Conservation (phyloP, 495 filamentous ascomycete species). For the Hyaloscypha hepaticicola region DNA sequence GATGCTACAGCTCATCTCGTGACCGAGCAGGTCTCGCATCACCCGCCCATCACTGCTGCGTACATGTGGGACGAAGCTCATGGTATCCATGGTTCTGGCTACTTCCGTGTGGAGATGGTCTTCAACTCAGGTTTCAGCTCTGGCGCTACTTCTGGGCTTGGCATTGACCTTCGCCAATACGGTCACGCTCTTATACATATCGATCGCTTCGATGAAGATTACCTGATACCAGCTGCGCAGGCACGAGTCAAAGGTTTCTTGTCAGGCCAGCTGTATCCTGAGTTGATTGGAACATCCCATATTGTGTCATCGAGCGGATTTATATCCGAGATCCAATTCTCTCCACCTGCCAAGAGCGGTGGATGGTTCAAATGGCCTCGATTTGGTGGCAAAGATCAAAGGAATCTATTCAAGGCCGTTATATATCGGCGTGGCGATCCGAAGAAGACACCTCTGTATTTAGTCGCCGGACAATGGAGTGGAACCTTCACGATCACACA, state of each 20-base stretch:
- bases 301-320: conserved; percentile 86
- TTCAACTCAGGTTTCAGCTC: no score
- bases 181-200: conserved; percentile 84
- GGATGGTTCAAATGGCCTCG: no score
- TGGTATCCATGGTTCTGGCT: conserved; percentile 58
- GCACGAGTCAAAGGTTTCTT: conserved; percentile 92
- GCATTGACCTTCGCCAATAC: conserved; percentile 93
- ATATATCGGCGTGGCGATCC: conserved; percentile 34
- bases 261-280: conserved; percentile 86
- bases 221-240: conserved; percentile 85
- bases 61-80: not conserved
- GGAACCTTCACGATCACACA: conserved; percentile 71
- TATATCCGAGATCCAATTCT: conserved; percentile 89
- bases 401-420: conserved; percentile 56
- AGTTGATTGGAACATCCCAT: conserved; percentile 76
- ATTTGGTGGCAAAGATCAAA: no score
- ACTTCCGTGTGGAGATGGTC: conserved; percentile 92
- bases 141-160: no score
- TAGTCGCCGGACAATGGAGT: conserved; percentile 87
- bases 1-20: not conserved
- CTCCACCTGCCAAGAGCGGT: conserved; percentile 85
- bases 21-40: not conserved
- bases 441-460: conserved; percentile 83
- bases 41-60: not conserved
- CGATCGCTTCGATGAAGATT: conserved; percentile 65